Base-by-base conservation (phyloP, 352 stramenopile genomes). In the Phytophthora constricta region DNA sequence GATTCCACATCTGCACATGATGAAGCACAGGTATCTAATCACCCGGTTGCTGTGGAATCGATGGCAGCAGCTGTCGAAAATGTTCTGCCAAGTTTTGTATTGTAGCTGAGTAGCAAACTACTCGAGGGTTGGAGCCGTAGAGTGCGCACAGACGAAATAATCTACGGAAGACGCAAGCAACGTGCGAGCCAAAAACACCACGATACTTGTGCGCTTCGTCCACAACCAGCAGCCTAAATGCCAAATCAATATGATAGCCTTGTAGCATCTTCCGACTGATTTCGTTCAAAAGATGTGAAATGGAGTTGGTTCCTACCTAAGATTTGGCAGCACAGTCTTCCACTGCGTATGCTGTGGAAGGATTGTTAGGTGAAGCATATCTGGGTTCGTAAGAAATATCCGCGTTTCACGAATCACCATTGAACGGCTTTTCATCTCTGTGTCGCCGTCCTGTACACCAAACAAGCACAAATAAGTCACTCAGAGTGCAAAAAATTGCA, bases 361-460 rank as follows among this genome's bases (percentile, higher is more conserved):
- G 25, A 99, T 96, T n/a, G 92, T 92, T 14, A 97, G 84, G 74
- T 99, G 97, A 16, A 99, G 82, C 68, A 99, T 99, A 72, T 99
- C 98, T 26, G 97, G 97, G 77, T 99, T 99, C 4, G 96, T 99
- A n/a, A 99, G 77, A 52, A 99, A 97, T 39, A 99, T 89, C 45
- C 98, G 92, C 10, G 89, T 89, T 20, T 96, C 79, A 11, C 77
- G 75, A 22, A 93, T 90, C 25, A 99, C 84, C 43, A 83, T 80
- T 22, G 84, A 86, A 7, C 97, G 89, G 47, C 93, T 82, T 56
- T 87, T 86, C 75, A 98, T 96, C 9, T 87, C 76, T 7, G 96
- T 99, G 71, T 99, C 97, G 14, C 97, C 97, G 72, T 99, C 97
- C 87, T 96, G 5, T 13, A 22, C 16, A 22, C n/a, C 55, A 5